Base-by-base conservation (phyloP, 2,329 filamentous ascomycete genomes). In the Herpotrichia juniperi region DNA sequence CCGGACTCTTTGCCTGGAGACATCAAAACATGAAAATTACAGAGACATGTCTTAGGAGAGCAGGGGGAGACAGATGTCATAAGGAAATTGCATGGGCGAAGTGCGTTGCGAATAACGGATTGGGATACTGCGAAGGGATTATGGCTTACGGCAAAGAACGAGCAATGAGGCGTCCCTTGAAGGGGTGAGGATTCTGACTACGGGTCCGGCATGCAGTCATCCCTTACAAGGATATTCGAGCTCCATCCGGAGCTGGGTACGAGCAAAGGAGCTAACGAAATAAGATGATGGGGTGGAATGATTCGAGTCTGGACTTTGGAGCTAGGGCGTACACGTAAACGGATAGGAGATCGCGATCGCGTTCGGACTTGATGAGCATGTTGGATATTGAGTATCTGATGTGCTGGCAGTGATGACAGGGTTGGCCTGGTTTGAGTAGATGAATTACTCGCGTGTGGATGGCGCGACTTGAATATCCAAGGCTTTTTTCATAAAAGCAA, bases 91-190 rank as follows among this genome's bases (percentile, higher is more conserved):
- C 39, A 14, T 64, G 61, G 61, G 62, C 64, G 19, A 53, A 49
- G 40, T 67, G 64, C 46, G 55, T 64, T 30, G 54, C 49, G 11
- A 42, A 10, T 21, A 61, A 64, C 25, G 62, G 62, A 16, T 28
- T 54, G 17, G 62, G 64, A 17, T 65, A 59, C 42, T 67, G 62
- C 44, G 50, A 63, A 40, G 64, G 61, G 32, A 53, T 57, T 10
- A 46, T 59, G 48, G 56, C 51, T 54, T 16, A 9, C 42, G 17
- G 16, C 17, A 37, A 37, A 3, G 9, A 14, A 4, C 5, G 21
- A n/a, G 7, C 9, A 24, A 40, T 40, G 32, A 48, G 37, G 46
- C 19, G 53, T 48, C 12, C 46, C 4, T 32, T 32, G n/a, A 19
- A 35, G 26, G 16, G 25, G 9, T 22, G 37, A 4, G 22, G 19